Base-by-base conservation (phyloP, 495 filamentous ascomycete species). In the Penicillium simplicissimum region DNA sequence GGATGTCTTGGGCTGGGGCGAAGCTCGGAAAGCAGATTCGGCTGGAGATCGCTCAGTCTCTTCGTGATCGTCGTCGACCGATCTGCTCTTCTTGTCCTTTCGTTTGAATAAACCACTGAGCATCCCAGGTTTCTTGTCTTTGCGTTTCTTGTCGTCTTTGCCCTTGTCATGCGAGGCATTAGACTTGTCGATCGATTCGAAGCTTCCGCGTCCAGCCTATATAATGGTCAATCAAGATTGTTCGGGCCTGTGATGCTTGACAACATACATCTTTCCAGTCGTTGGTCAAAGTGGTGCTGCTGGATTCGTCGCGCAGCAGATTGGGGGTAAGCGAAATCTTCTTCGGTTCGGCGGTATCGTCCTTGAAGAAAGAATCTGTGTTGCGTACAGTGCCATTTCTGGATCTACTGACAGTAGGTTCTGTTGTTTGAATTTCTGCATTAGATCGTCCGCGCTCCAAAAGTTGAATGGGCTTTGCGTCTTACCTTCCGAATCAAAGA, bases 261-360 rank as follows among this genome's bases (percentile, higher is more conserved):
- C 28, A 33, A n/a, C 8, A 43, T 72, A 84, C 76, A 56, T 93
- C 89, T 75, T 85, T 88, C 33, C 83, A 81, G 28, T 92, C 90
- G 64, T 65, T 82, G 14, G 85, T 86, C 9, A 84, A 71, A 8
- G 82, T 75, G n/a, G 81, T 83, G 47, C 77, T 80, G 55, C 75
- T 69, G 33, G 67, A 62, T 65, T 97, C 93, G 60, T 98, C 94
- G 15, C 95, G 86, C 38, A 98, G 81, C n/a, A 99, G 80, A 62
- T 94, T 96, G 13, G 95, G 95, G 0, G 95, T 99, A 34, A 99
- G 82, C 2, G 93, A 96, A 62, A 99, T 97, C 79, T 99, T 99
- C 74, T 94, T 90, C 1, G 95, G 97, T 70, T 97, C 96, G 37
- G 90, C 87, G 33, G 87, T 90, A 65, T 98, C 95, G 62, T 98